Evolutionary conservation across 495 filamentous ascomycete species (phyloP).

Genomic region (Neurospora sp.): DNA sequence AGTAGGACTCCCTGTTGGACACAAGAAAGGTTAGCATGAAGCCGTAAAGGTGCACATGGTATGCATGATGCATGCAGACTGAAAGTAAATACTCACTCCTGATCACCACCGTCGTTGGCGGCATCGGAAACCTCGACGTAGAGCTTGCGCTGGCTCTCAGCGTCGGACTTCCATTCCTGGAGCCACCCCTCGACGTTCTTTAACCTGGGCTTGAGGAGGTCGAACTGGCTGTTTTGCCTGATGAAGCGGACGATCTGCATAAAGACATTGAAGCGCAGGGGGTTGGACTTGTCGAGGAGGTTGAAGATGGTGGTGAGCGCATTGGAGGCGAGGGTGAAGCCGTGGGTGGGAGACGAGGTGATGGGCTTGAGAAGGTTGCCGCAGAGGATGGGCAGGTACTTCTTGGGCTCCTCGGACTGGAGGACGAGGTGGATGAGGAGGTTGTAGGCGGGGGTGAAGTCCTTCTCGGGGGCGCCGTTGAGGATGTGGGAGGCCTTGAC

Average conservation of each 20-base stretch:
- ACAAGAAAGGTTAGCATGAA: conserved; percentile 9
- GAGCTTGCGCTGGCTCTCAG: conserved; percentile 70
- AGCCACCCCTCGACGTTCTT: conserved; percentile 74
- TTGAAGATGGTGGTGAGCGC: conserved; percentile 96
- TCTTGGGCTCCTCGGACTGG: conserved; percentile 70
- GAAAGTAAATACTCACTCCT: conserved; percentile 41
- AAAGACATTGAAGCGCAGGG: conserved; percentile 80
- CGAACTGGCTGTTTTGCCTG: conserved; percentile 60
- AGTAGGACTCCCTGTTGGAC: conserved; percentile 52
- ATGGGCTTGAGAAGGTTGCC: conserved; percentile 78
- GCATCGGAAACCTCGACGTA: conserved; percentile 70
- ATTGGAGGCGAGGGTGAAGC: conserved; percentile 71
- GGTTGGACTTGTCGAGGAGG: conserved; percentile 63
- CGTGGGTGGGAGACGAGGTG: conserved; percentile 72
- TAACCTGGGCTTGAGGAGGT: conserved; percentile 69
- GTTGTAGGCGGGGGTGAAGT: conserved; percentile 91
- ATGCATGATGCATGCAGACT: neutral
- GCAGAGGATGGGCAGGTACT: conserved; percentile 80
- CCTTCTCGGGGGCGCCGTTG: conserved; percentile 83
- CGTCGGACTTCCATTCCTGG: conserved; percentile 68
- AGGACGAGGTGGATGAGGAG: conserved; percentile 86
- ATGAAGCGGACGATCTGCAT: conserved; percentile 73
- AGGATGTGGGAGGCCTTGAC: conserved; percentile 62
- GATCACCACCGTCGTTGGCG: conserved; percentile 65
- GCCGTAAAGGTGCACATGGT: neutral